Evolutionary conservation across 2,329 filamentous ascomycete genomes (phyloP).

Genomic region (Alternaria arbusti): DNA sequence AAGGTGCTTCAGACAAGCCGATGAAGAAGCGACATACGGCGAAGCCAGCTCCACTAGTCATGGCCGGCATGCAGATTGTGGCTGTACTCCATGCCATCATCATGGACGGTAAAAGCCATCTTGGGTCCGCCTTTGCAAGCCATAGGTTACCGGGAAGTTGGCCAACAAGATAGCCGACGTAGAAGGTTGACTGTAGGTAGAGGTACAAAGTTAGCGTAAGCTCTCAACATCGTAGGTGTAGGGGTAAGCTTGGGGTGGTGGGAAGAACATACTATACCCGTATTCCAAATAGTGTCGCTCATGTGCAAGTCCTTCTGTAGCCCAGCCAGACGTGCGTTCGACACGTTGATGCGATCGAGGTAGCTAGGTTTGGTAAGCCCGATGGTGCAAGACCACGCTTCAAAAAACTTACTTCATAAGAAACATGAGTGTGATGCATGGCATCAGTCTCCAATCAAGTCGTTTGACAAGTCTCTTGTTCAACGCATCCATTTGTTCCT

Average conservation of each 20-base stretch:
- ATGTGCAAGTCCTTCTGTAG: slow-evolving; percentile 46
- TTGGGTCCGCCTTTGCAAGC: slow-evolving; percentile 50
- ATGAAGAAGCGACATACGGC: slow-evolving; percentile 48
- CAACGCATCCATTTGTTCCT: slow-evolving; percentile 33
- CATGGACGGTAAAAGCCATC: slow-evolving; percentile 46
- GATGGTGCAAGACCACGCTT: not conserved
- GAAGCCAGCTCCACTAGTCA: slow-evolving; percentile 44
- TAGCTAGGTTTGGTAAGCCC: slow-evolving; percentile 30
- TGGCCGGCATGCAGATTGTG: slow-evolving; percentile 54
- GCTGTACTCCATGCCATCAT: slow-evolving; percentile 55
- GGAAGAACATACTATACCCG: slow-evolving; percentile 35
- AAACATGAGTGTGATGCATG: slow-evolving; percentile 41
- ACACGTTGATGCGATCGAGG: slow-evolving; percentile 51
- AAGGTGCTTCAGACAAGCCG: slow-evolving; percentile 48
- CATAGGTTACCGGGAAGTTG: slow-evolving; percentile 57
- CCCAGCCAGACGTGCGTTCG: slow-evolving; percentile 48
- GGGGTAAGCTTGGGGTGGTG: rapidly evolving
- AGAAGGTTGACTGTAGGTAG: slow-evolving; percentile 46
- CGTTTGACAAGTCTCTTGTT: slow-evolving; percentile 36
- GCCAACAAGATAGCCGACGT: slow-evolving; percentile 55
- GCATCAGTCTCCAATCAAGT: slow-evolving; percentile 40
- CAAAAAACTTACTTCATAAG: slow-evolving; percentile 31
- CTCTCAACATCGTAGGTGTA: not conserved
- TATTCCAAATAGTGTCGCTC: slow-evolving; percentile 44
- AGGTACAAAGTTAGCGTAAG: not conserved